These are phyloP conservation scores for Cucumis variabilis DNA, from an alignment of 331 rosid species.

Conservation along the genomic window DNA sequence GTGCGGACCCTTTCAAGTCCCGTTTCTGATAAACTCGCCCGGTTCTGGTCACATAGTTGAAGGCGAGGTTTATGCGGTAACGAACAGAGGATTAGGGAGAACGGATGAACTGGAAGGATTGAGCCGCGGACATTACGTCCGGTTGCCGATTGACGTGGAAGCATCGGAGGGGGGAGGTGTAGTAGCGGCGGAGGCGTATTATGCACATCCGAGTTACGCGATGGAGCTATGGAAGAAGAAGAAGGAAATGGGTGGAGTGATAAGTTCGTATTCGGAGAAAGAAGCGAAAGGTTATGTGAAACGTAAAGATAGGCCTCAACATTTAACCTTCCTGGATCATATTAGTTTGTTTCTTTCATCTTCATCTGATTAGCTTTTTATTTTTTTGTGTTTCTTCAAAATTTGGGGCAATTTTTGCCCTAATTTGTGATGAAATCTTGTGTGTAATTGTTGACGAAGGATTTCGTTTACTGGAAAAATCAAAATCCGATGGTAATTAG, in stretches of 20 bases:
- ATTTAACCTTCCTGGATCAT: conserved; percentile 75
- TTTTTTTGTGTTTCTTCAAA: neutral
- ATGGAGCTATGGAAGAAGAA: conserved; percentile 69
- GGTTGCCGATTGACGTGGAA: conserved; percentile 54
- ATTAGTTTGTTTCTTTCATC: conserved; percentile 47
- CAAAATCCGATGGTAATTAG: neutral
- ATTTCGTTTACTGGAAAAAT: neutral
- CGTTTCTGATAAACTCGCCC: conserved; percentile 68
- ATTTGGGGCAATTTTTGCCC: neutral
- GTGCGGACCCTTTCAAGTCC: conserved; percentile 79
- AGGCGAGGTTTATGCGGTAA: conserved; percentile 79
- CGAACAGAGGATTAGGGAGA: conserved; percentile 46
- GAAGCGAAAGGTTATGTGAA: conserved; percentile 72
- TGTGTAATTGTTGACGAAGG: neutral
- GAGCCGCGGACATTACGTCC: conserved; percentile 65
- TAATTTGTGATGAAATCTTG: neutral
- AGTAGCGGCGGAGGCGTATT: conserved; percentile 60
- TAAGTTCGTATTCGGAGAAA: conserved; percentile 56
- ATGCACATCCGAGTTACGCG: conserved; percentile 67
- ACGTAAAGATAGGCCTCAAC: conserved; percentile 80
- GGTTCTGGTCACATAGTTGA: conserved; percentile 60
- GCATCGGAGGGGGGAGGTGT: conserved; percentile 4
- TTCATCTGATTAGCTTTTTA: conserved; percentile 23
- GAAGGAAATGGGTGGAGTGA: conserved; percentile 39
- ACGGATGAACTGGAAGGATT: conserved; percentile 80